Evolutionary conservation across 805 yeast species (phyloP).

Genomic region (Saccharomycopsis sp.): DNA sequence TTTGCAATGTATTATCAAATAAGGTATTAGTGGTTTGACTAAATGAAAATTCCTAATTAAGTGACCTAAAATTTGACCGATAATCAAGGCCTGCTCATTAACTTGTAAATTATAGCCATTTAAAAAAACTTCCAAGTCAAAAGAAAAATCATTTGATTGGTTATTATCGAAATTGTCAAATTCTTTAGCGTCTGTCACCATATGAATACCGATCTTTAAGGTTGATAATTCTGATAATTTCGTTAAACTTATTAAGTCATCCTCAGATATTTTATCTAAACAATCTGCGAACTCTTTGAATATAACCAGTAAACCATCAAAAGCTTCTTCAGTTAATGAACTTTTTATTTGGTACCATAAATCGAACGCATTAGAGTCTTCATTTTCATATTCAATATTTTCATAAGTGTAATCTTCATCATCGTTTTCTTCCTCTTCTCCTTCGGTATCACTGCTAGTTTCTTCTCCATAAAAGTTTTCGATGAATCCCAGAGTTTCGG

Average conservation of each 20-base stretch:
- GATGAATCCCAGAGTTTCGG: background rate
- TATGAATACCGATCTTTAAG: background rate
- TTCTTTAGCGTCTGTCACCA: background rate
- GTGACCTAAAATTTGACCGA: too few relatives aligned
- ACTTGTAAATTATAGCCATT: too few relatives aligned
- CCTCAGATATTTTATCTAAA: background rate
- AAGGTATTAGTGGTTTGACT: too few relatives aligned
- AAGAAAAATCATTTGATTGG: too few relatives aligned
- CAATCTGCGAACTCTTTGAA: background rate
- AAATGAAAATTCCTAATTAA: too few relatives aligned
- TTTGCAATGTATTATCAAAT: too few relatives aligned
- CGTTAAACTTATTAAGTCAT: background rate
- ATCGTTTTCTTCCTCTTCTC: constrained; percentile 1
- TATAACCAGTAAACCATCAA: background rate
- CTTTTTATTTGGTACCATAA: background rate
- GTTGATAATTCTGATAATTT: background rate
- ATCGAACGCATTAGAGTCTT: background rate
- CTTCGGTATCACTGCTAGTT: background rate
- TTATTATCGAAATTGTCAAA: too few relatives aligned
- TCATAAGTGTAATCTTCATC: background rate
- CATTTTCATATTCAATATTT: background rate
- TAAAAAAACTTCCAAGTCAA: too few relatives aligned
- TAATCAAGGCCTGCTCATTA: too few relatives aligned
- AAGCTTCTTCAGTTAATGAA: background rate
- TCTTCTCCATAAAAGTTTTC: background rate